Conservation (phyloP, 129 eudicot genomes). For the Flaveria robusta region DNA sequence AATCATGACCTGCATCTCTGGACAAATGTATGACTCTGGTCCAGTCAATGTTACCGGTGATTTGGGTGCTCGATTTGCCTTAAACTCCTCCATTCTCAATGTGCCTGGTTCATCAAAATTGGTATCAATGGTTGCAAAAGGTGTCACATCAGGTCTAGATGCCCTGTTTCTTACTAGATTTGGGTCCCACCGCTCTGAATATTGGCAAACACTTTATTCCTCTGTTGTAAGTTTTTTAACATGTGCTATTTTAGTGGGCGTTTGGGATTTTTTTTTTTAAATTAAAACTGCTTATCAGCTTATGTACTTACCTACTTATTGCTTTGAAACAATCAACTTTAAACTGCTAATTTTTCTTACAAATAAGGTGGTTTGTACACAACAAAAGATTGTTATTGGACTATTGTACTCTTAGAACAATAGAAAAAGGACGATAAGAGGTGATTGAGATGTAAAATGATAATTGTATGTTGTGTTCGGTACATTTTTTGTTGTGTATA, state of each 20-base stretch:
- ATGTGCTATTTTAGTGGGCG: neutral
- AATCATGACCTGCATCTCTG: constrained; percentile 78
- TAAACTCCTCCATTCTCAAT: constrained; percentile 55
- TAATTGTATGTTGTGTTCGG: too few relatives aligned
- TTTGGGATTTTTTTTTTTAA: neutral
- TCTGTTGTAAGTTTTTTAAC: constrained; percentile 62
- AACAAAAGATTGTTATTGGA: too few relatives aligned
- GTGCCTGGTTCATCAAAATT: constrained; percentile 73
- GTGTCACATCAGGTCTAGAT: constrained; percentile 72
- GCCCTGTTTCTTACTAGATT: constrained; percentile 83
- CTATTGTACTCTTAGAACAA: too few relatives aligned
- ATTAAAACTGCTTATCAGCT: neutral
- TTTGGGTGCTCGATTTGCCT: constrained; percentile 78
- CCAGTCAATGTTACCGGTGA: constrained; percentile 79
- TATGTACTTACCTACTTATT: too few relatives aligned
- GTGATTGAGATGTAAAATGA: too few relatives aligned
- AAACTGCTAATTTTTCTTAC: neutral
- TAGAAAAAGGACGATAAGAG: too few relatives aligned
- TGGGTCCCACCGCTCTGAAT: constrained; percentile 71
- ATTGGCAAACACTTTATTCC: constrained; percentile 81
- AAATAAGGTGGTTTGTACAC: too few relatives aligned
- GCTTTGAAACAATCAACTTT: neutral
- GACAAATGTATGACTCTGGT: constrained; percentile 86
- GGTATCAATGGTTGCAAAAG: constrained; percentile 65
- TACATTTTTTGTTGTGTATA: too few relatives aligned